Percentiles rank a stretch among this genome's conserved stretches.
Conservation (phyloP, 73 alveolate genomes). For the Paramecium sexaurelia region DNA sequence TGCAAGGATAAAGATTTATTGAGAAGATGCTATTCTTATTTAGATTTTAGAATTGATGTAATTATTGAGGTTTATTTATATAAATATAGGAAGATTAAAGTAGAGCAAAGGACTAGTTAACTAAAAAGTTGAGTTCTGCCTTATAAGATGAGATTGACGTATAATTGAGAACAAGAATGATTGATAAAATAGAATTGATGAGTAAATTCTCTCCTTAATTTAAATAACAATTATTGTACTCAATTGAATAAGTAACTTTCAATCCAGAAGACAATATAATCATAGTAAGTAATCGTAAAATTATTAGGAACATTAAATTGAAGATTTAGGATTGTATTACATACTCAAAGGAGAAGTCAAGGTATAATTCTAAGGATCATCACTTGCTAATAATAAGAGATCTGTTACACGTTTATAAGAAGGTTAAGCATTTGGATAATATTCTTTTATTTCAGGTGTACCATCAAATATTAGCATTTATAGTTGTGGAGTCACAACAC, state of each 20-base stretch:
- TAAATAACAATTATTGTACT: not conserved
- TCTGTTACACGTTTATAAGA: not conserved
- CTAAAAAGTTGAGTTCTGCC: not conserved
- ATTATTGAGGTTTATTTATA: not conserved
- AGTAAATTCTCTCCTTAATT: not conserved
- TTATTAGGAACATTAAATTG: conserved; percentile 7
- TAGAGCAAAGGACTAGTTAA: not conserved
- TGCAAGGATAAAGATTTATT: not conserved
- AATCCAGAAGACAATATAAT: conserved; percentile 15
- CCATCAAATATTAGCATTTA: not conserved
- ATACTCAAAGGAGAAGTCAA: conserved; percentile 36
- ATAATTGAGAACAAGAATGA: not conserved
- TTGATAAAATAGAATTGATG: not conserved
- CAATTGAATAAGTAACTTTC: not conserved
- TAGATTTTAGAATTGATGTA: conserved; percentile 52
- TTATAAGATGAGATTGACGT: not conserved
- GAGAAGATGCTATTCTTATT: not conserved
- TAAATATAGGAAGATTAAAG: conserved; percentile 11
- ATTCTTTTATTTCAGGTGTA: not conserved
- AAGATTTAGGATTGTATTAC: conserved; percentile 16
- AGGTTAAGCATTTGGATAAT: conserved; percentile 43
- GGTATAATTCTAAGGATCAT: not conserved
- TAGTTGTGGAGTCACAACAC: conserved; percentile 36
- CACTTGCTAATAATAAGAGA: not conserved
- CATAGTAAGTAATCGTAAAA: not conserved